Percentiles rank a stretch among this genome's conserved stretches.
Evolutionary conservation across 352 stramenopile genomes (phyloP).

Genomic region (Globisporangium cederbergense): DNA sequence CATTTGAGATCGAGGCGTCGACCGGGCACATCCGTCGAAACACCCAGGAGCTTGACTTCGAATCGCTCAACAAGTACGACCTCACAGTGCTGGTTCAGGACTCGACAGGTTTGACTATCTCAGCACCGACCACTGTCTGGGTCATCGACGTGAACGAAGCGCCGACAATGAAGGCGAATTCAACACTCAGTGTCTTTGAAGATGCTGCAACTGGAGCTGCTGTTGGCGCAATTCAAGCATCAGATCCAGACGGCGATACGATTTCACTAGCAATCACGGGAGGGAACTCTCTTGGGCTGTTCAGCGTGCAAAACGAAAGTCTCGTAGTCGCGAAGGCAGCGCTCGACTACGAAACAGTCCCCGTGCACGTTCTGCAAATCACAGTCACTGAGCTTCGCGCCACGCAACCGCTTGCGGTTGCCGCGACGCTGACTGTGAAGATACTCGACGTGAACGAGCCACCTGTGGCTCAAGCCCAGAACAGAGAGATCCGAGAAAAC

Average conservation of each 20-base stretch:
- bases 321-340: slow-evolving; percentile 7
- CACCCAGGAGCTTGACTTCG: slow-evolving; percentile 23
- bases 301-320: not conserved
- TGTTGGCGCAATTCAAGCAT: not conserved
- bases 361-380: slow-evolving; percentile 3
- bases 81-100: slow-evolving; percentile 22
- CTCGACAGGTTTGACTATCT: slow-evolving; percentile 14
- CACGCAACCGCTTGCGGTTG: not conserved
- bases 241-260: slow-evolving; percentile 8
- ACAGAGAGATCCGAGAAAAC: slow-evolving; percentile 22
- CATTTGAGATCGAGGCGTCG: slow-evolving; percentile 9
- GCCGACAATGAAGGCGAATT: slow-evolving; percentile 17
- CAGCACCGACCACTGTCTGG: slow-evolving; percentile 22
- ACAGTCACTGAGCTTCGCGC: slow-evolving; percentile 5
- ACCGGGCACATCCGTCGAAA: slow-evolving; percentile 26
- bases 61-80: slow-evolving; percentile 29
- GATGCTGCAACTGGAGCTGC: slow-evolving; percentile 1
- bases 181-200: slow-evolving; percentile 22
- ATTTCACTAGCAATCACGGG: slow-evolving; percentile 4
- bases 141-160: slow-evolving; percentile 32
- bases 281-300: slow-evolving; percentile 6
- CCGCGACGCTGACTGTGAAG: slow-evolving; percentile 7
- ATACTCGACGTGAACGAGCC: slow-evolving; percentile 27
- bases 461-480: slow-evolving; percentile 21
- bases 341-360: slow-evolving; percentile 7